These are phyloP conservation scores for Entoloma clypeatum DNA, from an alignment of 1,284 basidiomycete genomes.

Conservation along the genomic window DNA sequence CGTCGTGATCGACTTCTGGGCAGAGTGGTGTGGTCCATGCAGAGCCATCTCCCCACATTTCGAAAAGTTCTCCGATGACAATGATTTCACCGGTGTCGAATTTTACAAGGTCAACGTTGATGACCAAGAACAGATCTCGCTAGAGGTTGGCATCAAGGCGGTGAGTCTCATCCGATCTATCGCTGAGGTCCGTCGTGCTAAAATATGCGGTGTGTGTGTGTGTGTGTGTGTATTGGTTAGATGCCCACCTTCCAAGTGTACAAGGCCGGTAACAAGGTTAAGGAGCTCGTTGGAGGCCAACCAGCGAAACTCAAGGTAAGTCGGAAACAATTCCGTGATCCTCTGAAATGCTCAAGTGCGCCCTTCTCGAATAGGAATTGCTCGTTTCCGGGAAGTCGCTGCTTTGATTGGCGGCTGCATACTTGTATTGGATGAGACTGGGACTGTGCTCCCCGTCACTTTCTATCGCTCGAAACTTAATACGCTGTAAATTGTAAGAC, in stretches of 20 bases:
- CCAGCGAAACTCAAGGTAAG: slow-evolving; percentile 21
- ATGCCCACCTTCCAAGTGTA: slow-evolving; percentile 40
- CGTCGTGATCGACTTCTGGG: slow-evolving; percentile 79
- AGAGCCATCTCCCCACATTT: slow-evolving; percentile 77
- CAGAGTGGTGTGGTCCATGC: slow-evolving; percentile 73
- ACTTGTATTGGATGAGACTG: too few species aligned
- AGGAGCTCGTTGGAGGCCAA: slow-evolving; percentile 32
- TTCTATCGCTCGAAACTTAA: too few species aligned
- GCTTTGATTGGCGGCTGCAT: too few species aligned
- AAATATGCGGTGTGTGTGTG: background rate
- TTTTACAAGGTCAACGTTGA: slow-evolving; percentile 87
- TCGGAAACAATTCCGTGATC: background rate
- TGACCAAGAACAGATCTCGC: slow-evolving; percentile 45
- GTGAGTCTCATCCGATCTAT: slow-evolving; percentile 44
- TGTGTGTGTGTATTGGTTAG: slow-evolving; percentile 19
- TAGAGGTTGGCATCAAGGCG: slow-evolving; percentile 72
- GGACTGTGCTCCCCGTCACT: too few species aligned
- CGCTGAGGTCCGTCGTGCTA: background rate
- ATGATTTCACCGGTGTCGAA: slow-evolving; percentile 33
- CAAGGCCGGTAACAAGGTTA: slow-evolving; percentile 32
- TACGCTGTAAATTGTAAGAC: too few species aligned
- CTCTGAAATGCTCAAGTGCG: background rate
- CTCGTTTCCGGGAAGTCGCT: background rate
- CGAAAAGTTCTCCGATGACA: slow-evolving; percentile 54
- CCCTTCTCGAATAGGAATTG: background rate